Conservation (phyloP, 2,329 filamentous ascomycete genomes). For the Boeremia exigua region DNA sequence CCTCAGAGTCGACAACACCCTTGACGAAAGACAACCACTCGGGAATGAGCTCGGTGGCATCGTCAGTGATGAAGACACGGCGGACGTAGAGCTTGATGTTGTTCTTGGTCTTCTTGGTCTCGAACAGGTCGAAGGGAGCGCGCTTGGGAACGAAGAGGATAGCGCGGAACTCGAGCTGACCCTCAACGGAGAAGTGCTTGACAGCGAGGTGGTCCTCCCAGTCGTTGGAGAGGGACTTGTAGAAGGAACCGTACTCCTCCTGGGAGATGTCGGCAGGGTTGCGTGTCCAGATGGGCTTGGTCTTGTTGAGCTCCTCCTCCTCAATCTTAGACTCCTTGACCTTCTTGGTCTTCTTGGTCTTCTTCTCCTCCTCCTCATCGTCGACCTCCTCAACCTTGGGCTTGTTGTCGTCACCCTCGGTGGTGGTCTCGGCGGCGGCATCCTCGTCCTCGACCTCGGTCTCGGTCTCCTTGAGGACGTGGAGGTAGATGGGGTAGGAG, state of each 20-base stretch:
- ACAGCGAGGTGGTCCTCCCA: conserved; percentile 99
- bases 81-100: conserved; percentile 99
- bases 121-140: conserved; percentile 98
- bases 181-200: conserved; percentile 99
- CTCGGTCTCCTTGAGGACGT: conserved; percentile 99
- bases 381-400: conserved; percentile 93
- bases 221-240: conserved; percentile 99
- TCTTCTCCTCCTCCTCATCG: conserved; percentile 83
- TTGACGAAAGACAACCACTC: conserved; percentile 99
- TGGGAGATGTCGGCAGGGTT: conserved; percentile 93
- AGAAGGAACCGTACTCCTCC: conserved; percentile 98
- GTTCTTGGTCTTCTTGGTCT: conserved; percentile 99
- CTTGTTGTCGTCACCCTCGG: conserved; percentile 87
- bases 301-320: conserved; percentile 99
- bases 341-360: conserved; percentile 98
- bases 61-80: conserved; percentile 99
- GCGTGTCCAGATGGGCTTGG: conserved; percentile 99
- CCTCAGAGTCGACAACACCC: conserved; percentile 99
- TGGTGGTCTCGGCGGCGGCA: conserved; percentile 65
- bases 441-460: conserved; percentile 98
- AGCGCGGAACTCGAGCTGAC: conserved; percentile 99
- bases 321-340: conserved; percentile 98
- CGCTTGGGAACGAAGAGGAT: conserved; percentile 99
- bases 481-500: conserved; percentile 99
- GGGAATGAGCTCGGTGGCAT: conserved; percentile 97